phyloP scores from a whole-genome alignment of 208 protist genomes.

The Wallacemonas sp. region DNA sequence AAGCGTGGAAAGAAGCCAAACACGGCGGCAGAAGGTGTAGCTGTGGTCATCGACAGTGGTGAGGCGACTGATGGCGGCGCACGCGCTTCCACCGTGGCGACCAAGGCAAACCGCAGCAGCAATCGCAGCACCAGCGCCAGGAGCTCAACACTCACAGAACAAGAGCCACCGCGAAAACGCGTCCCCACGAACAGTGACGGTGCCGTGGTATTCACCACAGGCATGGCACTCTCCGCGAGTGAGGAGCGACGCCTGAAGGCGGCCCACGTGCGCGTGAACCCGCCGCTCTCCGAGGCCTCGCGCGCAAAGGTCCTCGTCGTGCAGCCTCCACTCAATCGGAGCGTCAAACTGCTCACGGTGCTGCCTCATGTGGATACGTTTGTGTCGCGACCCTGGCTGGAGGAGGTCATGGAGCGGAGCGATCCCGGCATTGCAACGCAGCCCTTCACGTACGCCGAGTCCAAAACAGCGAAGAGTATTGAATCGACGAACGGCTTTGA shows the following conservation, averaged over 20 bases:
- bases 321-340: slow-evolving; percentile 58
- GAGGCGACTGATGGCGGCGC: no score
- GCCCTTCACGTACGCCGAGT: slow-evolving; percentile 40
- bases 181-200: no score
- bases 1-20: no score
- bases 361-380: slow-evolving; percentile 53
- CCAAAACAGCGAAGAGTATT: slow-evolving; percentile 38
- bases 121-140: no score
- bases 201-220: slow-evolving; percentile 73
- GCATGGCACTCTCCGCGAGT: slow-evolving; percentile 36
- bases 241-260: slow-evolving; percentile 24
- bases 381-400: slow-evolving; percentile 54
- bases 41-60: no score
- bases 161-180: no score
- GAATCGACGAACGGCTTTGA: slow-evolving; percentile 63
- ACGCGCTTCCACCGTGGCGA: no score
- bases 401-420: slow-evolving; percentile 33
- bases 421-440: slow-evolving; percentile 14
- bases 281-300: slow-evolving; percentile 29
- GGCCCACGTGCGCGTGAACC: slow-evolving; percentile 59
- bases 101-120: no score
- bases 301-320: slow-evolving; percentile 48
- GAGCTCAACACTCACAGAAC: no score
- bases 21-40: no score
- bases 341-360: slow-evolving; percentile 76